Evolutionary conservation across 225 moss, liverwort and hornwort genomes (phyloP).

Genomic region (Marchantia paleacea): DNA sequence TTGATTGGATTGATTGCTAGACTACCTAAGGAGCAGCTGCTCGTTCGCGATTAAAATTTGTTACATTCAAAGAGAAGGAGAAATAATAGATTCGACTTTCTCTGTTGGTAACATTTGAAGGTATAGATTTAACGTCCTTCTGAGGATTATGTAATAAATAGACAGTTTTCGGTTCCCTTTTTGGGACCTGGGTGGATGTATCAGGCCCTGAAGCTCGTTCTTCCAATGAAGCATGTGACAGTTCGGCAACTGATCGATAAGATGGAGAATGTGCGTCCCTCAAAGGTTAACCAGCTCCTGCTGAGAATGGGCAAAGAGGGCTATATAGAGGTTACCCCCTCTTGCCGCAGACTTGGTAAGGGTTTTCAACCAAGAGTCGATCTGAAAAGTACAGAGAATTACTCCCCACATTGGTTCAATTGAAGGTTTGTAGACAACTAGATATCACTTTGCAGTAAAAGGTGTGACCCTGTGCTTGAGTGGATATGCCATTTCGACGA

Average conservation of each 20-base stretch:
- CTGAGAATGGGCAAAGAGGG: slow-evolving; percentile 3
- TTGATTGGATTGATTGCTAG: not conserved
- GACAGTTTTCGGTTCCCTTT: no score
- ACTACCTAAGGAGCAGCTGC: no score
- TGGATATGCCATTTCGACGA: no score
- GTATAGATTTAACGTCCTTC: no score
- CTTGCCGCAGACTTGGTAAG: slow-evolving; percentile 1
- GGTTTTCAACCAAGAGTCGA: not conserved
- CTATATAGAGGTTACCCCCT: not conserved
- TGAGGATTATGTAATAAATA: no score
- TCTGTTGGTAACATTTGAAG: no score
- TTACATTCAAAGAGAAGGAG: not conserved
- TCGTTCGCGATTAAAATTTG: not conserved
- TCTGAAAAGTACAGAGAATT: no score
- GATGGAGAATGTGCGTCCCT: not conserved
- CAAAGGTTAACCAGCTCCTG: slow-evolving; percentile 8
- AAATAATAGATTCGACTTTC: no score
- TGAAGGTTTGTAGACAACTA: no score
- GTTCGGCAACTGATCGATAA: not conserved
- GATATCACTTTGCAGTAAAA: no score
- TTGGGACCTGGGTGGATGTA: not conserved
- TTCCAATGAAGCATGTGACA: not conserved
- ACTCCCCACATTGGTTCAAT: no score
- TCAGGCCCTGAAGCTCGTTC: not conserved
- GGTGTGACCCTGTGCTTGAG: no score